Base-by-base conservation (phyloP, 306 rosid genomes). In the Pyrus communis region DNA sequence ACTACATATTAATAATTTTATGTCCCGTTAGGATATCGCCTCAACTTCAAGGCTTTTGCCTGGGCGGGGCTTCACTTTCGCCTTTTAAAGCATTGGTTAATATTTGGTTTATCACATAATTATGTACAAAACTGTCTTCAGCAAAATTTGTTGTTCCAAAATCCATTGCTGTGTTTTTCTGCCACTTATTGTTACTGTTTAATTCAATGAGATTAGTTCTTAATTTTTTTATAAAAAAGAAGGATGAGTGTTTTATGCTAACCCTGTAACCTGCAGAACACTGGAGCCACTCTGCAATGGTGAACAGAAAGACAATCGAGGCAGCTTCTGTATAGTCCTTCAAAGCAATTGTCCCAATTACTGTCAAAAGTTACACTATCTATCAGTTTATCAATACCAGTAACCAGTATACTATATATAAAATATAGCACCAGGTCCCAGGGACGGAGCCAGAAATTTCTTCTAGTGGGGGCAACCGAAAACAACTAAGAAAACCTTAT, bases 201-300 rank as follows among this genome's bases (percentile, higher is more conserved):
- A 17, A 51, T 15, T 51, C 13, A 54, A 54, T 54, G 23, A 54
- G 59, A 8, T 54, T 54, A 17, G 28, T 22, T 22, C 64, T 59
- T 8, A 22, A 22, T 22, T 59, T 6, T 22, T 59, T 11, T 2
- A 59, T 22, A 59, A 22, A 59, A 54, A 59, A 11, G 12, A 18
- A 33, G 45, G 11, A 19, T 63, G 25, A 69, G 21, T 6, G 55
- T 11, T 73, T 67, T 22, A 35, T 31, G 49, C 76, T 64, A 8
- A 95, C 99, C 97, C 85, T 92, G 88, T 89, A 86, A 80, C 96
- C 78, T 73, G 99, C 99, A 75, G 90, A 87, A 61, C 98, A 80
- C 78, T 91, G 93, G 1, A 96, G 86, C 99, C 99, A 96, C 67
- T 96, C 96, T 3, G 99, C 96, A 83, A 91, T 80, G 62, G 89